Conservation (phyloP, 2,329 filamentous ascomycete species). For the Coniochaeta ligniaria region DNA sequence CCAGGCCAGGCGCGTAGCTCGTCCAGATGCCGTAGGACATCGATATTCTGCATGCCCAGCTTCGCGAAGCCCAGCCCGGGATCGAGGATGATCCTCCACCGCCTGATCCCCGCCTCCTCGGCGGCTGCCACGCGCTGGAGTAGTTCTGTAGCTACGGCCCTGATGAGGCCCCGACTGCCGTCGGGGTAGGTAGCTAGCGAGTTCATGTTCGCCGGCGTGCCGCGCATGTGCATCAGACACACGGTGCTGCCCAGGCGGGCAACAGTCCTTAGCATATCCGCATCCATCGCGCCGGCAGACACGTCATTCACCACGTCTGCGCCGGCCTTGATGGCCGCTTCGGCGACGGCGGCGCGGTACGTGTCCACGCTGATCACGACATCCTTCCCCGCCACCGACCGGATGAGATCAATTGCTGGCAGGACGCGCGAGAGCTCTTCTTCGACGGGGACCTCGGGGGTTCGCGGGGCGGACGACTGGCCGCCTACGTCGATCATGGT, state of each 20-base stretch:
- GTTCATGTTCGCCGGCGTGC: slow-evolving; percentile 77
- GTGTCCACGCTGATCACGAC: slow-evolving; percentile 87
- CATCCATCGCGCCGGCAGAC: slow-evolving; percentile 72
- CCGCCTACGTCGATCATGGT: slow-evolving; percentile 89
- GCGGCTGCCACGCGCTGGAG: slow-evolving; percentile 64
- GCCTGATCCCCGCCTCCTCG: slow-evolving; percentile 70
- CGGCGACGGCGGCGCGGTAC: slow-evolving; percentile 78
- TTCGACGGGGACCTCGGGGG: slow-evolving; percentile 57
- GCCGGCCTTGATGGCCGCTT: slow-evolving; percentile 66
- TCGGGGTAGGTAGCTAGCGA: slow-evolving; percentile 58
- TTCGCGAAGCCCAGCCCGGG: slow-evolving; percentile 95
- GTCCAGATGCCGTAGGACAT: slow-evolving; percentile 62
- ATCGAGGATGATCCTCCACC: slow-evolving; percentile 93
- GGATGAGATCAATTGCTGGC: slow-evolving; percentile 70
- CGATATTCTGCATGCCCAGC: slow-evolving; percentile 69
- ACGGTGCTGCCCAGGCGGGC: slow-evolving; percentile 73
- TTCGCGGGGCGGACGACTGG: slow-evolving; percentile 80
- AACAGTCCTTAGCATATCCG: slow-evolving; percentile 73
- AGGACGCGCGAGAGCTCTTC: slow-evolving; percentile 75
- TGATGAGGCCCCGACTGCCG: slow-evolving; percentile 39
- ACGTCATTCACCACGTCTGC: slow-evolving; percentile 95
- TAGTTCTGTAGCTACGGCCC: slow-evolving; percentile 61
- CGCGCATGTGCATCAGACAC: slow-evolving; percentile 88
- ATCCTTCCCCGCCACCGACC: slow-evolving; percentile 53
- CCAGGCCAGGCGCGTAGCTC: slow-evolving; percentile 59